A percentile compares a stretch with the other conserved stretches of the same genome.
Conservation (phyloP, 2,329 filamentous ascomycete genomes). For the Alternaria consortialis region DNA sequence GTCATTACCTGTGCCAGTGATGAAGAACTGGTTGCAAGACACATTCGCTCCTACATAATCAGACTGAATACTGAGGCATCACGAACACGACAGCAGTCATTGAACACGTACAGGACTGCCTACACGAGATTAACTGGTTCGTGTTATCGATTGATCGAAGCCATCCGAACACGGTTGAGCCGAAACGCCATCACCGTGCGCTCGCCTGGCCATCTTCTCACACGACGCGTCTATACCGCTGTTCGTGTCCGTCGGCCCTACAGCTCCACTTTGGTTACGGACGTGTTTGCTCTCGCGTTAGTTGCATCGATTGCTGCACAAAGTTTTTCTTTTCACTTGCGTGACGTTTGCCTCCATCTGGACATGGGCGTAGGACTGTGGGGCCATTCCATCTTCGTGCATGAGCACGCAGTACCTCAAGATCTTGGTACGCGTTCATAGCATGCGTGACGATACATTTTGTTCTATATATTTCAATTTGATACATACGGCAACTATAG, state of each 20-base stretch:
- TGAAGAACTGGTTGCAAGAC: neutral
- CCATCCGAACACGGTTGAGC: constrained; percentile 22
- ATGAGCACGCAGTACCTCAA: neutral
- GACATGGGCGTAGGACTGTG: constrained; percentile 11
- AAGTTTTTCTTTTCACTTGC: constrained; percentile 39
- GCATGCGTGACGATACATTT: neutral
- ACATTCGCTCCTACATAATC: neutral
- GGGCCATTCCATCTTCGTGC: neutral
- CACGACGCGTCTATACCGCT: constrained; percentile 46
- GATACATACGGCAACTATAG: neutral
- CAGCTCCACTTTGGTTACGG: constrained; percentile 30
- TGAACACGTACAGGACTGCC: neutral
- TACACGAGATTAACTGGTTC: neutral
- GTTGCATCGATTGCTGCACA: constrained; percentile 34
- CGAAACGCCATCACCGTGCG: constrained; percentile 34
- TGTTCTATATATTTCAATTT: neutral
- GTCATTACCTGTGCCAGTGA: neutral
- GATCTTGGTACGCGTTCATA: neutral
- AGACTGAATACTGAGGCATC: neutral
- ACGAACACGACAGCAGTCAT: neutral
- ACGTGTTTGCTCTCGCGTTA: constrained; percentile 21
- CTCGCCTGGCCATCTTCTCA: constrained; percentile 26
- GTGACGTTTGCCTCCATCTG: constrained; percentile 32
- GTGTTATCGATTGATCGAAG: constrained; percentile 11
- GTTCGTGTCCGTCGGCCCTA: constrained; percentile 31